Evolutionary conservation across 1,139 yeast species (phyloP).

Genomic region (Zhuliangozyma parablackwelliae): DNA sequence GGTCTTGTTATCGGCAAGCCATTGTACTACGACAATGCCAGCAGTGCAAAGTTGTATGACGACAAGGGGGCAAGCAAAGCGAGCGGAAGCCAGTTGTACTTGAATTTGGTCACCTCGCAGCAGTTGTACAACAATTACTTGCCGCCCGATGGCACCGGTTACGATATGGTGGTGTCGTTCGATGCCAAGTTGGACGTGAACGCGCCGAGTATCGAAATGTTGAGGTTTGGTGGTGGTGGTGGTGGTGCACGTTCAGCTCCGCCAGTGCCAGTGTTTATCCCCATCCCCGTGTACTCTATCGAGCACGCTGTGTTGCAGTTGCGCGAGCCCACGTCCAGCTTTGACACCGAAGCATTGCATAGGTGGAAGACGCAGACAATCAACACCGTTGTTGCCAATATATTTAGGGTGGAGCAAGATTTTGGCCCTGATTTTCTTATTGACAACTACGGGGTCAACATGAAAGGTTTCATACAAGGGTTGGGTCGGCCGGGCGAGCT

Average conservation of each 20-base stretch:
- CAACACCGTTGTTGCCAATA: slow-evolving; percentile 27
- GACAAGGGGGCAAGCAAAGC: slow-evolving; percentile 14
- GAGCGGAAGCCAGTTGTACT: slow-evolving; percentile 9
- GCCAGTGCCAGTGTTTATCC: slow-evolving; percentile 29
- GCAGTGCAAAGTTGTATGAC: slow-evolving; percentile 57
- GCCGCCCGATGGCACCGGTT: slow-evolving; percentile 19
- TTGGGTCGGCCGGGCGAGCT: slow-evolving; percentile 18
- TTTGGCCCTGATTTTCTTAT: slow-evolving; percentile 19
- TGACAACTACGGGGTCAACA: slow-evolving; percentile 25
- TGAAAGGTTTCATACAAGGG: slow-evolving; percentile 23
- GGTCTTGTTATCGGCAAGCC: slow-evolving; percentile 61
- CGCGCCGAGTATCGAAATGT: slow-evolving; percentile 36
- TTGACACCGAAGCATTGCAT: slow-evolving; percentile 12
- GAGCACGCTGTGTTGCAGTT: slow-evolving; percentile 28
- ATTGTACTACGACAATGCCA: slow-evolving; percentile 53
- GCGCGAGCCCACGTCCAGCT: slow-evolving; percentile 23
- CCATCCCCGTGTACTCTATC: slow-evolving; percentile 34
- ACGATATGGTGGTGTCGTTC: slow-evolving; percentile 54
- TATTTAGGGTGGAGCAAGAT: slow-evolving; percentile 18
- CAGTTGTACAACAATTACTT: slow-evolving; percentile 38
- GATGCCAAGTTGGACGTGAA: slow-evolving; percentile 49
- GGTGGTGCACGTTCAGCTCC: neutral
- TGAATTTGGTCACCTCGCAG: slow-evolving; percentile 37
- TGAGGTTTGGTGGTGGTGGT: slow-evolving; percentile 13
- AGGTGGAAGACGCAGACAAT: slow-evolving; percentile 33